Conservation (phyloP, 495 filamentous ascomycete species). For the Neurospora sp. region DNA sequence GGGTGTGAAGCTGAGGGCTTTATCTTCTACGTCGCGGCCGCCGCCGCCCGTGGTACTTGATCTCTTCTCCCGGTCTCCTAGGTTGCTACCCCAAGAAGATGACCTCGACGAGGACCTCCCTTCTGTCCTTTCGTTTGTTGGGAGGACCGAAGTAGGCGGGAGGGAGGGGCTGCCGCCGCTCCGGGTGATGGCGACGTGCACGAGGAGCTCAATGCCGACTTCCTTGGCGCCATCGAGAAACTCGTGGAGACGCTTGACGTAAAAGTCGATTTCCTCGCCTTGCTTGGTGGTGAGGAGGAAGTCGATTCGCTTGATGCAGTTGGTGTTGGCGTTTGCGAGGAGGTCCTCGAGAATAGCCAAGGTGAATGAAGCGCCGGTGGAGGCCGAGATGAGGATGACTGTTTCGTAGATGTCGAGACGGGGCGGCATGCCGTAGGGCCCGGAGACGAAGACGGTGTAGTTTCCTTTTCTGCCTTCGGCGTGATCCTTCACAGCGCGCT, state of each 20-base stretch:
- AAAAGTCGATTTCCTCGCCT: constrained; percentile 58
- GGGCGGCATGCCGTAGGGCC: constrained; percentile 48
- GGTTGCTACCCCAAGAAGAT: constrained; percentile 12
- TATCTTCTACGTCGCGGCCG: constrained; percentile 13
- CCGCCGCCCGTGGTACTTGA: constrained; percentile 6
- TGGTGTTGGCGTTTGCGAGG: constrained; percentile 28
- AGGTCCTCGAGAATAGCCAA: constrained; percentile 47
- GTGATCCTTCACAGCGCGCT: constrained; percentile 46
- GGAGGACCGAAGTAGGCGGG: background rate
- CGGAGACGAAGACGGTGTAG: constrained; percentile 41
- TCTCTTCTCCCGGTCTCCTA: constrained; percentile 17
- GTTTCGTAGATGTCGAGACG: constrained; percentile 50
- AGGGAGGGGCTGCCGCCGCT: background rate
- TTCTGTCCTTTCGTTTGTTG: background rate
- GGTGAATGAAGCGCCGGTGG: constrained; percentile 47
- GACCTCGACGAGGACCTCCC: background rate
- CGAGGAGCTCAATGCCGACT: constrained; percentile 35
- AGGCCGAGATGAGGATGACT: constrained; percentile 47
- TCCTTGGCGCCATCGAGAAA: constrained; percentile 43
- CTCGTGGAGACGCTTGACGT: constrained; percentile 49
- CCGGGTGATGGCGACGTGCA: constrained; percentile 49
- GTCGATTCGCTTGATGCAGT: constrained; percentile 53
- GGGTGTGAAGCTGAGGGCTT: background rate
- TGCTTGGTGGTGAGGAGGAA: constrained; percentile 69
- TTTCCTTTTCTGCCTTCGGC: constrained; percentile 21